Conservation (phyloP, 305 asterid genomes). For the Petunia hybrid region DNA sequence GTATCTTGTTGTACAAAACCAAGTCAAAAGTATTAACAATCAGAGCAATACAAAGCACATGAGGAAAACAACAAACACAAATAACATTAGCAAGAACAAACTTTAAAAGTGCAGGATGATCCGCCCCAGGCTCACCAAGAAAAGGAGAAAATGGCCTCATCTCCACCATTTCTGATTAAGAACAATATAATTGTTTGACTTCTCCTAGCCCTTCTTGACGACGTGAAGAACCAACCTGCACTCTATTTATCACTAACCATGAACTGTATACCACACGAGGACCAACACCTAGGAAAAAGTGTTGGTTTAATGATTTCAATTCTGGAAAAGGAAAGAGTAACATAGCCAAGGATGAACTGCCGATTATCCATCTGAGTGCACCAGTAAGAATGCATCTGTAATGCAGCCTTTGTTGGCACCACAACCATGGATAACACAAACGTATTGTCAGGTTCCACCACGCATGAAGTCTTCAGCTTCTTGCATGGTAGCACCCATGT, state of each 20-base stretch:
- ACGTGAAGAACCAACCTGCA: not conserved
- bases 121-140: slow-evolving; percentile 14
- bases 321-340: slow-evolving; percentile 21
- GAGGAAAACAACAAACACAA: not conserved
- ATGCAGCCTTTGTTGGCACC: slow-evolving; percentile 37
- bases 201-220: not conserved
- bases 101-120: slow-evolving; percentile 20
- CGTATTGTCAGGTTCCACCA: slow-evolving; percentile 41
- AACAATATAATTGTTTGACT: not conserved
- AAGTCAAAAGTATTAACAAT: slow-evolving; percentile 1
- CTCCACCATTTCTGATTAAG: not conserved
- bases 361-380: slow-evolving; percentile 47
- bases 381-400: slow-evolving; percentile 42
- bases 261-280: not conserved
- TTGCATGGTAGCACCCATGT: no score
- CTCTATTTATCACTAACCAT: not conserved
- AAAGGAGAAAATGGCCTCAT: not conserved
- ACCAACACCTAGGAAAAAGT: not conserved
- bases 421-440: slow-evolving; percentile 49
- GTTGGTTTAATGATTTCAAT: not conserved
- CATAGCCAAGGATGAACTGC: slow-evolving; percentile 93
- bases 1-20: not conserved
- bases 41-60: not conserved
- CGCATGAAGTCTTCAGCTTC: slow-evolving; percentile 36
- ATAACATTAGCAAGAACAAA: not conserved